Evolutionary conservation across 345 rosid genomes (phyloP).

Genomic region (Corymbia maculata): DNA sequence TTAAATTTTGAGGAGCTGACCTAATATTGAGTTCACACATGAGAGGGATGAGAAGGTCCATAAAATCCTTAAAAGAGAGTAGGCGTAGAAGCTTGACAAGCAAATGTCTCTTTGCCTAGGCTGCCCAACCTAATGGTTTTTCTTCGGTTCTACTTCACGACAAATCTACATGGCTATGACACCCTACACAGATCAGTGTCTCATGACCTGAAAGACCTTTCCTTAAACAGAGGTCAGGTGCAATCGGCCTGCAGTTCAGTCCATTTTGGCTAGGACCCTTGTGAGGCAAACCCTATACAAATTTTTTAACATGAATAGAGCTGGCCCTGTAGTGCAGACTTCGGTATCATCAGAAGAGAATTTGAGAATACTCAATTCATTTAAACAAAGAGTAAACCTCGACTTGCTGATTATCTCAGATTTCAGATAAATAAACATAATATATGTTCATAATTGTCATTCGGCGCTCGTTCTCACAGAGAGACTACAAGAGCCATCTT

Average conservation of each 20-base stretch:
- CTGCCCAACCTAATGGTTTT: neutral
- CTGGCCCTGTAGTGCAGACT: neutral
- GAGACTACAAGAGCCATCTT: neutral
- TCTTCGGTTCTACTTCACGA: fast-evolving
- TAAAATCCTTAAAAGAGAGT: neutral
- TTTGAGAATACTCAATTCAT: neutral
- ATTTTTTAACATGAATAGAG: no score
- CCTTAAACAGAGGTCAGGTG: neutral
- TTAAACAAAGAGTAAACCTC: neutral
- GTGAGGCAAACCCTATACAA: neutral
- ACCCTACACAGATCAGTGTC: neutral
- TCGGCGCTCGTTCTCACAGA: neutral
- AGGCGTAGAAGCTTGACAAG: neutral
- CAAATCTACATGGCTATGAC: fast-evolving
- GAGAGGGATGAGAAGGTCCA: no score
- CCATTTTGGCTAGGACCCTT: neutral
- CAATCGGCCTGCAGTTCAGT: neutral
- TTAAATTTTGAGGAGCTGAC: no score
- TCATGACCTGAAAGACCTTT: neutral
- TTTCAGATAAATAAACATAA: neutral
- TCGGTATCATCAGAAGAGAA: neutral
- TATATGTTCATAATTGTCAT: neutral
- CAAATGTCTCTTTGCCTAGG: fast-evolving
- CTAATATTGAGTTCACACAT: fast-evolving
- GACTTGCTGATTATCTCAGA: neutral